Conservation (phyloP, 257 asterid species). For the Parsonsia alboflavescens region DNA sequence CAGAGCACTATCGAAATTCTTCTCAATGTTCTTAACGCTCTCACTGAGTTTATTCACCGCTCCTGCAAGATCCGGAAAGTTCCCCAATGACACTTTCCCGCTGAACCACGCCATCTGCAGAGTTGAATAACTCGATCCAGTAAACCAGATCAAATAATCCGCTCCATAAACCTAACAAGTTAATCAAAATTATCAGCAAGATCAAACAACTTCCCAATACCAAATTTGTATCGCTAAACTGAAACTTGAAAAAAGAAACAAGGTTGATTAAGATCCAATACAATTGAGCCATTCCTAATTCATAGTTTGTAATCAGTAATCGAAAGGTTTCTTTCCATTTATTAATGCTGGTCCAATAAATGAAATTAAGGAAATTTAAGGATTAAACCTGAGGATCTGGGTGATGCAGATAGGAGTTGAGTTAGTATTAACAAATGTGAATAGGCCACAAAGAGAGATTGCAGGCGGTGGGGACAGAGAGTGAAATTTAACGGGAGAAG, state of each 20-base stretch:
- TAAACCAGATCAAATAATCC: constrained; percentile 12
- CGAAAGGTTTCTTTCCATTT: no score
- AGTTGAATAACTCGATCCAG: constrained; percentile 12
- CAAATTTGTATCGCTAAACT: neutral
- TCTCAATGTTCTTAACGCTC: constrained; percentile 93
- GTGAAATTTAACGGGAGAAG: constrained; percentile 1
- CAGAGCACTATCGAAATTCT: constrained; percentile 92
- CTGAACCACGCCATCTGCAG: constrained; percentile 84
- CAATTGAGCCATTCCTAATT: neutral
- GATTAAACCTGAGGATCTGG: constrained; percentile 13
- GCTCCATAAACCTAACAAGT: constrained; percentile 24
- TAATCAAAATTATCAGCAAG: constrained; percentile 7
- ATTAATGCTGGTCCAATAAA: neutral
- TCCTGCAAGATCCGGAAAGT: constrained; percentile 85
- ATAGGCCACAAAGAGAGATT: neutral
- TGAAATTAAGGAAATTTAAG: neutral
- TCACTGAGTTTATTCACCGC: constrained; percentile 95
- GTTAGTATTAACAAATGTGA: neutral
- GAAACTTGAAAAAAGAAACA: neutral
- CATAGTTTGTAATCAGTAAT: neutral
- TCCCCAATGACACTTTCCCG: constrained; percentile 69
- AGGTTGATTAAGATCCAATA: constrained; percentile 6
- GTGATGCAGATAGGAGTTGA: neutral
- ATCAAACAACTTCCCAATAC: constrained; percentile 4
- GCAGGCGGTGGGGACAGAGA: neutral